Conservation (phyloP, 192 early-diverging fungal species). For the Coemansia sp. region DNA sequence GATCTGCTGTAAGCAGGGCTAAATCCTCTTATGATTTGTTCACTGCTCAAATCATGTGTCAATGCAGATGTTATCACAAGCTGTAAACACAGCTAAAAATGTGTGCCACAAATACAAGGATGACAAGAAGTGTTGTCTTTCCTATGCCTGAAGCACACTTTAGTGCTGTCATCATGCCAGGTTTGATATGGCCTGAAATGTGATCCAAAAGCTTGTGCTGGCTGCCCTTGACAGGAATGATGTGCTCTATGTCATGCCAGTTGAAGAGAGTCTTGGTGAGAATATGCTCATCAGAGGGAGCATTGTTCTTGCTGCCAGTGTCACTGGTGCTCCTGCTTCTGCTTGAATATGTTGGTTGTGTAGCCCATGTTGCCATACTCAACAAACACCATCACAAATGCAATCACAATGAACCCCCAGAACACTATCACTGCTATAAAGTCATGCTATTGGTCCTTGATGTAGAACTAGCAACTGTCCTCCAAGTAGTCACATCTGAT, state of each 20-base stretch:
- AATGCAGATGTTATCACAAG: too few relatives aligned
- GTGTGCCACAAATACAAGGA: too few relatives aligned
- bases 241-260: constrained; percentile 66
- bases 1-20: too few relatives aligned
- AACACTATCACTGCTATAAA: constrained; percentile 60
- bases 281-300: constrained; percentile 53
- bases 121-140: constrained; percentile 78
- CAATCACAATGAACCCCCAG: constrained; percentile 38
- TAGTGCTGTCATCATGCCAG: constrained; percentile 78
- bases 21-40: too few relatives aligned
- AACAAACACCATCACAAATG: constrained; percentile 60
- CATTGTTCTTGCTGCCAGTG: too few relatives aligned
- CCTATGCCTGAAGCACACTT: constrained; percentile 71
- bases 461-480: constrained; percentile 58
- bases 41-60: too few relatives aligned
- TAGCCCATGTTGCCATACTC: constrained; percentile 61
- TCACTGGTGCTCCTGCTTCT: too few relatives aligned
- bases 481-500: constrained; percentile 63
- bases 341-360: constrained; percentile 57
- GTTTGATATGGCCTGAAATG: constrained; percentile 70
- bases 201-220: constrained; percentile 60
- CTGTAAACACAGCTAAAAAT: too few relatives aligned
- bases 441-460: constrained; percentile 60
- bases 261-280: constrained; percentile 60
- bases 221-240: constrained; percentile 57